Conservation (phyloP, 1,139 yeast species). For the Pichia sp. region DNA sequence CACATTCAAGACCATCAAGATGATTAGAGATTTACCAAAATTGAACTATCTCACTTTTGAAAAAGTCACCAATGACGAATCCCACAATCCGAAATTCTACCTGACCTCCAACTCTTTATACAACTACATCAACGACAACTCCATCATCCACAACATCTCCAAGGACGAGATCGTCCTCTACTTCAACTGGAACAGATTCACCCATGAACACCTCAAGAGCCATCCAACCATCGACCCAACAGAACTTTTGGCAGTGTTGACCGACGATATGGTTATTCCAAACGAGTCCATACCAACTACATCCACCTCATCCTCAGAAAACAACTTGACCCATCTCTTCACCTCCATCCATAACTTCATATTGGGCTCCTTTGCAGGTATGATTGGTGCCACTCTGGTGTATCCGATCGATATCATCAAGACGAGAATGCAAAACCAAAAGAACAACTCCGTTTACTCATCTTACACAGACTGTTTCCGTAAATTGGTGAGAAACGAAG, state of each 20-base stretch:
- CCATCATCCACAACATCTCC: constrained; percentile 40
- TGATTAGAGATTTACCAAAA: constrained; percentile 37
- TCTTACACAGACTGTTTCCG: constrained; percentile 85
- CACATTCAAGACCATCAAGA: constrained; percentile 39
- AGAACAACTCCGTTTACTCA: constrained; percentile 66
- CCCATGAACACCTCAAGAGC: constrained; percentile 44
- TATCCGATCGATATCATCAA: constrained; percentile 96
- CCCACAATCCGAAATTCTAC: constrained; percentile 14
- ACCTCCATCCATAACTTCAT: constrained; percentile 82
- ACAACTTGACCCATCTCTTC: constrained; percentile 34
- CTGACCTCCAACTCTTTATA: constrained; percentile 11
- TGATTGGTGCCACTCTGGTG: constrained; percentile 97
- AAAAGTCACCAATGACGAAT: constrained; percentile 26
- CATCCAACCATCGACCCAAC: constrained; percentile 49
- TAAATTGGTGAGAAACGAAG: constrained; percentile 76
- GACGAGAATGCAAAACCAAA: constrained; percentile 97
- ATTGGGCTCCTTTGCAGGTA: constrained; percentile 94
- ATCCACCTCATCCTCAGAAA: constrained; percentile 32
- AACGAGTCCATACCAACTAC: constrained; percentile 36
- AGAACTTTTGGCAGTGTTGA: constrained; percentile 48
- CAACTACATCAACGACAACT: constrained; percentile 8
- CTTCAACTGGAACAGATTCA: constrained; percentile 51
- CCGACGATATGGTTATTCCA: constrained; percentile 50
- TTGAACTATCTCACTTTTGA: constrained; percentile 63
- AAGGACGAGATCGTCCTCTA: constrained; percentile 52